Evolutionary conservation across 129 eudicot genomes (phyloP), one percentile per base, ranked within the genome.

Genomic region (Flaveria ramosissima): DNA sequence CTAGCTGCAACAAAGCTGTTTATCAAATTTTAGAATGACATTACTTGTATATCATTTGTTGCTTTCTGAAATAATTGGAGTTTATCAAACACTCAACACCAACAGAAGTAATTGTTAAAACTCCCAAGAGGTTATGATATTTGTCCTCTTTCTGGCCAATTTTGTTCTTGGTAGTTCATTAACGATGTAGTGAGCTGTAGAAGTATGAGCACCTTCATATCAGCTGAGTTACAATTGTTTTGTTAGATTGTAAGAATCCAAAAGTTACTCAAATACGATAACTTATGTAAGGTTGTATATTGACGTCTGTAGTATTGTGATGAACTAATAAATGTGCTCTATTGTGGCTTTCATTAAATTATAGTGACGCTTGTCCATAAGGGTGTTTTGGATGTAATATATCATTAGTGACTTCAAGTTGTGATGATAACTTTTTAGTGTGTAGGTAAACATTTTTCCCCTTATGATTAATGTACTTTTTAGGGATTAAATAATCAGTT

Each of bases 281-380:
- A 17, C 36, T 17, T 69, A 3, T 69, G 76, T 57, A 78, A 50
- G 30, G 42, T 41, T 27, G 19, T 46, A 16, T 13, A 27, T 45
- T 56, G 47, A 43, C 57, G 48, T 26, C 21, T 52, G 43, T 68
- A 55, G 45, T 69, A 68, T 26, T 77, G 36, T 70, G 50, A 42
- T 24, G 51, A 56, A 43, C 75, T 77, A 6, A 21, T 23, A 77
- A 10, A 47, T 77, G 27, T 77, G 46, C 56, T 41, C 68, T 51
- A 12, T 27, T 27, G 68, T 56, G 59, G 68, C 7, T 42, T 68
- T 41, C 46, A 53, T 45, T 67, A 66, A 52, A 52, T 6, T 77
- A 67, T 39, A 67, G 43, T 21, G 45, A 13, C 60, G 61, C 3
- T n/a, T 66, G 50, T 41, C 51, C 9, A 39, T 14, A 59, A 57